These are phyloP conservation scores for Calophaca sinica DNA, from an alignment of 306 rosid genomes.

Conservation along the genomic window DNA sequence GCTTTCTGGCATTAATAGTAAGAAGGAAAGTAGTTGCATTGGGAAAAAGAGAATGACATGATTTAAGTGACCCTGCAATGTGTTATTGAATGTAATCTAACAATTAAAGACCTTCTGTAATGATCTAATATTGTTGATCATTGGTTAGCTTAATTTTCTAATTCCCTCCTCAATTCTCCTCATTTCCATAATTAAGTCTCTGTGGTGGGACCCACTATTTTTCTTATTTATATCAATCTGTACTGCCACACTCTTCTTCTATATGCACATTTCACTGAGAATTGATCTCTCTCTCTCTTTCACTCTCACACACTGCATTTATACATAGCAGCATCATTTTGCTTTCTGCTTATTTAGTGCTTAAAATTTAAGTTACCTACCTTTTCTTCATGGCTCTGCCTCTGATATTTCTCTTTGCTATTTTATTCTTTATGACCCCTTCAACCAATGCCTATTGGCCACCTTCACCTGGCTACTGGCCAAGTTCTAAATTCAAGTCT, in stretches of 20 bases:
- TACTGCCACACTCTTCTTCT: slow-evolving; percentile 55
- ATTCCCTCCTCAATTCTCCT: slow-evolving; percentile 23
- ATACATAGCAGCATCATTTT: slow-evolving; percentile 53
- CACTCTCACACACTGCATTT: slow-evolving; percentile 61
- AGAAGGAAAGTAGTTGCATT: slow-evolving; percentile 47
- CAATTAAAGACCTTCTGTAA: slow-evolving; percentile 30
- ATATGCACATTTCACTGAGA: slow-evolving; percentile 20
- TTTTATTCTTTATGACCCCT: slow-evolving; percentile 53
- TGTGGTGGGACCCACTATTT: slow-evolving; percentile 52
- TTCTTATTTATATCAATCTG: slow-evolving; percentile 60
- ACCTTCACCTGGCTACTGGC: slow-evolving; percentile 95
- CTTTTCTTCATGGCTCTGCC: slow-evolving; percentile 65
- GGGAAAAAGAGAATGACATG: slow-evolving; percentile 33
- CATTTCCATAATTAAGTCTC: slow-evolving; percentile 34
- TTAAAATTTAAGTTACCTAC: slow-evolving; percentile 31
- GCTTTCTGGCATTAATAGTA: slow-evolving; percentile 52
- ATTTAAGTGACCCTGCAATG: slow-evolving; percentile 23
- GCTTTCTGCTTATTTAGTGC: slow-evolving; percentile 36
- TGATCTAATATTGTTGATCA: not conserved
- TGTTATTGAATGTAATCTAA: slow-evolving; percentile 37
- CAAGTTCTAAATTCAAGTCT: slow-evolving; percentile 77
- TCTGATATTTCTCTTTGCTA: slow-evolving; percentile 46
- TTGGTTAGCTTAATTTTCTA: slow-evolving; percentile 3
- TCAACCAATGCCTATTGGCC: slow-evolving; percentile 76
- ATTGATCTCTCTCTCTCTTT: slow-evolving; percentile 33